Conservation (phyloP, 352 stramenopile genomes). For the Globisporangium paroecandrum region DNA sequence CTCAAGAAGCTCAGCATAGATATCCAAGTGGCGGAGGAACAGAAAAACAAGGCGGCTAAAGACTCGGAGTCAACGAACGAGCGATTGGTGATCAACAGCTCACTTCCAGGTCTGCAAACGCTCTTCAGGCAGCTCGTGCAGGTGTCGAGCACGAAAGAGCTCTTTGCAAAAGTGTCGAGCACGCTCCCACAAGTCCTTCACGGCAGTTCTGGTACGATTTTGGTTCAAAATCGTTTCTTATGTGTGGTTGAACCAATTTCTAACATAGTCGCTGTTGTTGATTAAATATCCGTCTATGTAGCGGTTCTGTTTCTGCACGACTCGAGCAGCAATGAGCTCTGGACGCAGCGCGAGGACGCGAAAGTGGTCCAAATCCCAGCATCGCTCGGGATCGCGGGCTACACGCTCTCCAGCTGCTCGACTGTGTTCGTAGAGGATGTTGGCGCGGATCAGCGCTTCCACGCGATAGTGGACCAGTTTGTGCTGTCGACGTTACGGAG, state of each 20-base stretch:
- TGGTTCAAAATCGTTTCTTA: background rate
- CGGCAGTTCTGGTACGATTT: slow-evolving; percentile 29
- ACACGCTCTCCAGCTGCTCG: slow-evolving; percentile 32
- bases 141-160: slow-evolving; percentile 29
- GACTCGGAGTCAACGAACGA: background rate
- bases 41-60: background rate
- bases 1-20: background rate
- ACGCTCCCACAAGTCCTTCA: slow-evolving; percentile 41
- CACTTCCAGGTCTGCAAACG: slow-evolving; percentile 31
- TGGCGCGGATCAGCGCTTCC: slow-evolving; percentile 42
- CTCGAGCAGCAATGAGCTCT: slow-evolving; percentile 57
- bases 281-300: background rate
- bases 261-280: background rate
- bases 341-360: slow-evolving; percentile 49
- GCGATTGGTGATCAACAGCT: slow-evolving; percentile 13
- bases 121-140: slow-evolving; percentile 44
- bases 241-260: background rate
- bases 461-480: slow-evolving; percentile 66
- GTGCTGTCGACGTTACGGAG: slow-evolving; percentile 24
- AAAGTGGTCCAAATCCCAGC: slow-evolving; percentile 48
- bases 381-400: slow-evolving; percentile 54
- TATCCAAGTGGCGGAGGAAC: background rate
- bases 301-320: slow-evolving; percentile 64
- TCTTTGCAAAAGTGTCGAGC: slow-evolving; percentile 38
- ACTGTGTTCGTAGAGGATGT: slow-evolving; percentile 41